Percentiles rank a stretch among this genome's conserved stretches.
phyloP scores from a whole-genome alignment of 805 yeast species.

The Ascoidea tarda region DNA sequence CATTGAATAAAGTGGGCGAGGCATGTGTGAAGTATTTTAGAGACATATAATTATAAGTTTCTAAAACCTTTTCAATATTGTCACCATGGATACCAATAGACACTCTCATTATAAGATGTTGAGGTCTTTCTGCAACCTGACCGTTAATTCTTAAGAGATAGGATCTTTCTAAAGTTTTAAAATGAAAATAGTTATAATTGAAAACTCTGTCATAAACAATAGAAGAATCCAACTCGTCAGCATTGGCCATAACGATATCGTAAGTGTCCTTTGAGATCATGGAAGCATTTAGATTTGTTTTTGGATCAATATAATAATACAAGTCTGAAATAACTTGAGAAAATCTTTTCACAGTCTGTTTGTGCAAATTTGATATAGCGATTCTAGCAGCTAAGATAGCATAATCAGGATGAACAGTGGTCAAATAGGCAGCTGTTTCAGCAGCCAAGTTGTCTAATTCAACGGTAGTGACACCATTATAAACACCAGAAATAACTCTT shows the following conservation, averaged over 20 bases:
- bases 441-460: slow-evolving; percentile 81
- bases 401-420: slow-evolving; percentile 96
- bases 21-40: slow-evolving; percentile 83
- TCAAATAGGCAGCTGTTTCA: slow-evolving; percentile 95
- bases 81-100: slow-evolving; percentile 79
- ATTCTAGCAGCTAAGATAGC: slow-evolving; percentile 92
- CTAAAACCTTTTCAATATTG: slow-evolving; percentile 49
- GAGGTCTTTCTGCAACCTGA: slow-evolving; percentile 79
- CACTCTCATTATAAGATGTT: slow-evolving; percentile 80
- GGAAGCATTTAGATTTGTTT: slow-evolving; percentile 50
- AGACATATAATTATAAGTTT: slow-evolving; percentile 84
- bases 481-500: slow-evolving; percentile 89
- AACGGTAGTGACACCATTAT: slow-evolving; percentile 90
- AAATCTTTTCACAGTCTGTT: slow-evolving; percentile 81
- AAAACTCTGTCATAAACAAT: slow-evolving; percentile 70
- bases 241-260: slow-evolving; percentile 46
- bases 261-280: slow-evolving; percentile 58
- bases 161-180: slow-evolving; percentile 83
- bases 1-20: slow-evolving; percentile 87
- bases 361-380: slow-evolving; percentile 87
- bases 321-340: slow-evolving; percentile 64
- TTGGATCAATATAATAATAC: slow-evolving; percentile 70
- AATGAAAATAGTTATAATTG: slow-evolving; percentile 72
- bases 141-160: slow-evolving; percentile 58
- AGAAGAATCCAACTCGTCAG: slow-evolving; percentile 56